Base-by-base conservation (phyloP, 345 rosid species). In the Citrus inodora region DNA sequence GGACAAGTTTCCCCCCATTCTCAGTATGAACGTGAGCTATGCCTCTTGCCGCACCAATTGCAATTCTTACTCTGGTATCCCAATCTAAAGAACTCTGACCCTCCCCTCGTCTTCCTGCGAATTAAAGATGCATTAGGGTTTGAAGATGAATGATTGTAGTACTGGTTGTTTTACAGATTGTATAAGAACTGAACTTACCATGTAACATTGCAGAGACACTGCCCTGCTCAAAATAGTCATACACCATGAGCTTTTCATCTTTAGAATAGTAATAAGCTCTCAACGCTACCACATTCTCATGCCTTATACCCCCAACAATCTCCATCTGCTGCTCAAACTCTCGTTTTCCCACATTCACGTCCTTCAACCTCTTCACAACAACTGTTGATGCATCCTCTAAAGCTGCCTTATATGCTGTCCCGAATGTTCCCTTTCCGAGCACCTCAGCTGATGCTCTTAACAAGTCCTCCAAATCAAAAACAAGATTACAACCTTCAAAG, bases 371-470 rank as follows among this genome's bases (percentile, higher is more conserved):
- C 90, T 96, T 96, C 42, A 94, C 99, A 10, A 91, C 92, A 40
- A 96, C 93, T 7, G 98, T 94, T 6, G 87, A 88, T 0, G 92
- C 84, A 81, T 96, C 99, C 80, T 93, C 97, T 70, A 96, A 79
- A 69, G 89, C 94, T 1, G 98, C 99, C 84, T 90, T 94, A 67
- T 96, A 96, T 9, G 92, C 89, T 82, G 93, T 88, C 51, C 98
- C 98, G 42, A 89, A 90, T n/a, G 90, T 84, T n/a, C 97, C 99
- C 74, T 96, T 96, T 73, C 97, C 98, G 30, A 94, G 86, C 78
- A 96, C 97, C 88, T 94, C 97, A n/a, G 99, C 98, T 37, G 98
- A 96, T 37, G 99, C 98, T 76, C 97, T 90, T 82, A 94, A 79
- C 83, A 96, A 83, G 83, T 94, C 98, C 85, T 94, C 98, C 58